These are phyloP conservation scores for Jaapia argillacea DNA, from an alignment of 768 basidiomycete species.

Conservation along the genomic window DNA sequence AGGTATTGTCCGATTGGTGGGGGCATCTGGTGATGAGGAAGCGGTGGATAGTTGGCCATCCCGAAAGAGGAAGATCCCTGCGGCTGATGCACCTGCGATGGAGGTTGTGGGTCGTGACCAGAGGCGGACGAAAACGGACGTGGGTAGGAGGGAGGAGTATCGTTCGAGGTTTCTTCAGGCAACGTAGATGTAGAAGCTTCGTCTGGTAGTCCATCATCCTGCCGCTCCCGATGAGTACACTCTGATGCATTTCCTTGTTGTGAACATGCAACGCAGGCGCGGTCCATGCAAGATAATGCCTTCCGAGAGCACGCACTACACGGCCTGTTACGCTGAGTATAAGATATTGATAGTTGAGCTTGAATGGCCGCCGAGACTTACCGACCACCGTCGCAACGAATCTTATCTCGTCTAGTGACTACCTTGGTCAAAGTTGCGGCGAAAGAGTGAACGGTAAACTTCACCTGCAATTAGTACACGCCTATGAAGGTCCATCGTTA, in stretches of 20 bases:
- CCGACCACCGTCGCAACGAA: slow-evolving; percentile 11
- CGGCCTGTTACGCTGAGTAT: not conserved
- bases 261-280: not conserved
- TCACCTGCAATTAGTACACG: slow-evolving; percentile 15
- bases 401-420: slow-evolving; percentile 10
- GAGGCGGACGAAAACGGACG: too few relatives aligned
- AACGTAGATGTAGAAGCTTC: too few relatives aligned
- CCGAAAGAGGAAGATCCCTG: too few relatives aligned
- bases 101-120: too few relatives aligned
- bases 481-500: slow-evolving; percentile 7
- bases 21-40: too few relatives aligned
- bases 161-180: too few relatives aligned
- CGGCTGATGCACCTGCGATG: too few relatives aligned
- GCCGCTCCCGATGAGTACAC: not conserved
- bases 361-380: not conserved
- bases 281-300: not conserved
- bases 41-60: too few relatives aligned
- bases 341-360: not conserved
- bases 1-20: too few relatives aligned
- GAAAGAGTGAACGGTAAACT: not conserved
- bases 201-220: not conserved
- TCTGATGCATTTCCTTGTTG: not conserved
- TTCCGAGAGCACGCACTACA: not conserved
- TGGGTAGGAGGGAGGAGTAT: too few relatives aligned
- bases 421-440: not conserved